Conservation (phyloP, 2,329 filamentous ascomycete species). For the Chrysoporthe puriensis region DNA sequence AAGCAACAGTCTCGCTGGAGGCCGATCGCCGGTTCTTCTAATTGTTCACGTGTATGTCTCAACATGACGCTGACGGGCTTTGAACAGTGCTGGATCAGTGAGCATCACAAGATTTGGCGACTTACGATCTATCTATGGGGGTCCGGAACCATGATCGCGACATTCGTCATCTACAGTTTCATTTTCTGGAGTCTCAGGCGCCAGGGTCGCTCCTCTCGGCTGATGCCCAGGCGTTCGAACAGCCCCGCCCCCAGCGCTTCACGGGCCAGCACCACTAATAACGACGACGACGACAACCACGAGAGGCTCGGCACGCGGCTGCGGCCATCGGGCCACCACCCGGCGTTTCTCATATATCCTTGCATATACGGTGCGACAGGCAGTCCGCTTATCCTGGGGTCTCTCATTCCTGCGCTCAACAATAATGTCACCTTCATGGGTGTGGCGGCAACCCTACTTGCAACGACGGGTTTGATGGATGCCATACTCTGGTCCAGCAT, state of each 20-base stretch:
- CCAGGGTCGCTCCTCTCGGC: constrained; percentile 31
- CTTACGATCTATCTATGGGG: constrained; percentile 68
- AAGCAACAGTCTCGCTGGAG: not conserved
- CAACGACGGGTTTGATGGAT: constrained; percentile 59
- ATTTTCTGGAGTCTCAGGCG: constrained; percentile 46
- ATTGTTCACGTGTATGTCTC: not conserved
- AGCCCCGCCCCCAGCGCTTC: not conserved
- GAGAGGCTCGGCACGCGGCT: constrained; percentile 33
- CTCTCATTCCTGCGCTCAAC: constrained; percentile 31
- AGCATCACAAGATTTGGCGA: constrained; percentile 56
- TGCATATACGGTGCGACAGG: constrained; percentile 72
- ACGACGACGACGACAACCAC: constrained; percentile 11
- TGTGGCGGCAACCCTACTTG: constrained; percentile 62
- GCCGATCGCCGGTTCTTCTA: too few relatives aligned
- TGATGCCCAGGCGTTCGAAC: constrained; percentile 30
- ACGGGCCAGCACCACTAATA: not conserved
- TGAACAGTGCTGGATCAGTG: constrained; percentile 59
- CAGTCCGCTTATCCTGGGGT: constrained; percentile 64
- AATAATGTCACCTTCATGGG: constrained; percentile 48
- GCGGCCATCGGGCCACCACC: constrained; percentile 44
- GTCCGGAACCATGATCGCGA: constrained; percentile 47
- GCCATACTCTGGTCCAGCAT: constrained; percentile 59
- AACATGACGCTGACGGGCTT: constrained; percentile 5
- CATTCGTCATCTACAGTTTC: constrained; percentile 44
- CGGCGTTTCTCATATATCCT: constrained; percentile 68